Evolutionary conservation across 208 protist species (phyloP).

Genomic region (Endotrypanum monterogeii): DNA sequence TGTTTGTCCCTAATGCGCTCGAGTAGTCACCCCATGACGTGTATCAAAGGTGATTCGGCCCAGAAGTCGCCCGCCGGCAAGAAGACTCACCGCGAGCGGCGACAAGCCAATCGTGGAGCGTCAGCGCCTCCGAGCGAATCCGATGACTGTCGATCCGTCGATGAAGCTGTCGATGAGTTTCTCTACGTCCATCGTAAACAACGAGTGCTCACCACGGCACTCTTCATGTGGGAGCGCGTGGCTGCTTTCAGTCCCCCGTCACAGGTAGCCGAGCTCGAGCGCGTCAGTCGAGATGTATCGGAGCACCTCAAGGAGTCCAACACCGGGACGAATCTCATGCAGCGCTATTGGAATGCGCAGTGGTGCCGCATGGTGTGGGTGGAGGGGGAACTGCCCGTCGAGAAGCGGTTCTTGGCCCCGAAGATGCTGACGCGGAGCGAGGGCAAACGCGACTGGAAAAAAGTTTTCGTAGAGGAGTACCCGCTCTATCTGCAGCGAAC

Average conservation of each 20-base stretch:
- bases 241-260: constrained; percentile 58
- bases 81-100: neutral
- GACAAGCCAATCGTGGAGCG: neutral
- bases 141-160: neutral
- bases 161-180: neutral
- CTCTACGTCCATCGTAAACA: constrained; percentile 49
- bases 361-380: constrained; percentile 67
- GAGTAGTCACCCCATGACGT: neutral
- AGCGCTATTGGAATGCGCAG: constrained; percentile 87
- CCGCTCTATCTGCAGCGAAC: constrained; percentile 57
- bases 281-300: constrained; percentile 52
- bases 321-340: constrained; percentile 55
- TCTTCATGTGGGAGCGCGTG: constrained; percentile 79
- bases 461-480: constrained; percentile 72
- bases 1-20: neutral
- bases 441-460: constrained; percentile 64
- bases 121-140: neutral
- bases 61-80: neutral
- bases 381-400: constrained; percentile 35
- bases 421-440: constrained; percentile 56
- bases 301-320: constrained; percentile 38
- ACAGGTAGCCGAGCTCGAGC: constrained; percentile 57
- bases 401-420: constrained; percentile 44
- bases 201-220: constrained; percentile 30
- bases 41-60: neutral